Evolutionary conservation across 2,329 filamentous ascomycete species (phyloP), one percentile per base, ranked within the genome.

Genomic region (Huntiella decipiens): DNA sequence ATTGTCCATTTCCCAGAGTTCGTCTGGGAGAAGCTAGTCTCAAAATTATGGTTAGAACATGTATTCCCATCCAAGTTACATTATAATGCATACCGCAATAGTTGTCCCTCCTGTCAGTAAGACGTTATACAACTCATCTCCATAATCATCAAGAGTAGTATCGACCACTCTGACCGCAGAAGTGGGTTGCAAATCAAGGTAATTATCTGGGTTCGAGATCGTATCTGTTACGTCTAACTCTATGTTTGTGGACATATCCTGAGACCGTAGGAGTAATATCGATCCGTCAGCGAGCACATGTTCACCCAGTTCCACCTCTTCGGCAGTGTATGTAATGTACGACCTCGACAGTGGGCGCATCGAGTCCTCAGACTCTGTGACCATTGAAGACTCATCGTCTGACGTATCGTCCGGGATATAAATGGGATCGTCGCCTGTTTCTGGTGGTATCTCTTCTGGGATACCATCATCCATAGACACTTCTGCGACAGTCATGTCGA

Each of bases 221-320:
- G 37, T 13, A 15, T 38, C 22, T 17, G 35, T 15, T 5, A 61
- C 54, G 53, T 73, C 70, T 44, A 74, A 71, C 48, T 73, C 71
- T 32, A 74, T 31, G 32, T 28, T 42, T 38, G 50, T 37, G 48
- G 51, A 8, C 51, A 46, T 48, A 35, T 52, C 17, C 38, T 43
- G 33, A 45, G 40, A 52, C 50, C 11, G 6, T 13, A 38, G 10
- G 5, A 45, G 35, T 15, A 45, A 17, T 38, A 45, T 39, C 10
- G 35, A 38, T n/a, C 36, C 36, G 32, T 45, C 43, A 15, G 35
- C 7, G 31, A 45, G 22, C n/a, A 45, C 43, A 40, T 51, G 4
- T 45, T 31, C 13, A 28, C 22, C 22, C 5, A 28, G 22, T 28
- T 28, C 22, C 22, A 28, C 6, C 22, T 28, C 22, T 2, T 28